These are phyloP conservation scores for Aspergillus vadensis DNA, from an alignment of 2,329 filamentous ascomycete species.

Conservation along the genomic window DNA sequence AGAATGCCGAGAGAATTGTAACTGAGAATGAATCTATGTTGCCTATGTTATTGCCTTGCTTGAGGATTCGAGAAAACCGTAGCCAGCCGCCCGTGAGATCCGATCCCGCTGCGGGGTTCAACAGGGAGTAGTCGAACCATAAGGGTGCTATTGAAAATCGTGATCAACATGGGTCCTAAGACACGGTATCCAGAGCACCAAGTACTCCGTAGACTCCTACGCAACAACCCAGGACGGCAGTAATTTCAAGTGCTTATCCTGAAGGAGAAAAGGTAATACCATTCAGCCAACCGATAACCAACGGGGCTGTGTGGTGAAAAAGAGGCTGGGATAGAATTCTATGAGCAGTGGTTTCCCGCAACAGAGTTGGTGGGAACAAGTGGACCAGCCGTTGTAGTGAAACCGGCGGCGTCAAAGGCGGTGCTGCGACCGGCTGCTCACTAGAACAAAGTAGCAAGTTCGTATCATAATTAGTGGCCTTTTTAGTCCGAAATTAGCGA, in stretches of 20 bases:
- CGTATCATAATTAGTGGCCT: slow-evolving; percentile 9
- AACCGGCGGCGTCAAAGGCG: slow-evolving; percentile 1
- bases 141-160: not conserved
- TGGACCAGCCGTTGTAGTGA: not conserved
- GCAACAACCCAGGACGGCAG: too few species aligned
- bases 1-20: not conserved
- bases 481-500: slow-evolving; percentile 3
- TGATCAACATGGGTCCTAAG: not conserved
- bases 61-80: not conserved
- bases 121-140: not conserved
- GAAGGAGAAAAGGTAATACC: too few species aligned
- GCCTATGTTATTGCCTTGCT: not conserved
- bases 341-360: not conserved
- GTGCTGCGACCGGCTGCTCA: not conserved
- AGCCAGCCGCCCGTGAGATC: not conserved
- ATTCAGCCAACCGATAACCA: too few species aligned
- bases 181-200: not conserved
- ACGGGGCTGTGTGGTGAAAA: not conserved
- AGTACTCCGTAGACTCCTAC: too few species aligned
- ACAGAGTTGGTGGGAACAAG: not conserved
- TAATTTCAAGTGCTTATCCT: too few species aligned
- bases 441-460: not conserved
- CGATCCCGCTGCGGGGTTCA: not conserved
- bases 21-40: too few species aligned
- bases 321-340: not conserved